Percentiles rank a stretch among this genome's conserved stretches.
Conservation (phyloP, 495 filamentous ascomycete species). For the Daldinia decipiens region DNA sequence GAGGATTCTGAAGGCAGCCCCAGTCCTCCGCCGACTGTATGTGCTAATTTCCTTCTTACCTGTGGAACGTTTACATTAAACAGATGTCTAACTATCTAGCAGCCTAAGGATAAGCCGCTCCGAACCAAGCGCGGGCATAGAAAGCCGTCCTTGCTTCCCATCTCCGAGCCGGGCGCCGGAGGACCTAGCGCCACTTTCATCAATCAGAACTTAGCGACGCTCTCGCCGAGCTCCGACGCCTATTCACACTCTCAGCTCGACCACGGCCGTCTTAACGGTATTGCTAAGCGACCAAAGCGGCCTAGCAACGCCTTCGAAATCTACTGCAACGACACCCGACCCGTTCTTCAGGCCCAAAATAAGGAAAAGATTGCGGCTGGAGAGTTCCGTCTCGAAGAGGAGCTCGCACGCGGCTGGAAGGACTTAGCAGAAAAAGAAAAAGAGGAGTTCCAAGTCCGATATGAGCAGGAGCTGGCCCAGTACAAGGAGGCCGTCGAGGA, state of each 20-base stretch:
- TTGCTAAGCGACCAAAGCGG: conserved; percentile 52
- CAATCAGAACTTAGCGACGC: conserved; percentile 54
- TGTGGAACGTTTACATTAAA: conserved; percentile 39
- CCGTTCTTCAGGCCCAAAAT: conserved; percentile 51
- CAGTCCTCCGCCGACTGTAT: conserved; percentile 75
- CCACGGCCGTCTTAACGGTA: conserved; percentile 37
- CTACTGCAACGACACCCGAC: conserved; percentile 59
- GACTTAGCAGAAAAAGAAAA: conserved; percentile 56
- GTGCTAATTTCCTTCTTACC: conserved; percentile 50
- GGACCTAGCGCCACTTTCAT: conserved; percentile 52
- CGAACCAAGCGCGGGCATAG: conserved; percentile 83
- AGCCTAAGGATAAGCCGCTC: conserved; percentile 92
- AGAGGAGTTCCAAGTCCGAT: conserved; percentile 56
- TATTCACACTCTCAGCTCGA: conserved; percentile 53
- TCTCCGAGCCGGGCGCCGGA: conserved; percentile 45
- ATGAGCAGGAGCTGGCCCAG: conserved; percentile 53
- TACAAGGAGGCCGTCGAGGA: conserved; percentile 54
- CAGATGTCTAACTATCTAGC: conserved; percentile 41
- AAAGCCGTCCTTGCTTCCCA: conserved; percentile 59
- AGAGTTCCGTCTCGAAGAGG: conserved; percentile 55
- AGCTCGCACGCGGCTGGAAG: conserved; percentile 62
- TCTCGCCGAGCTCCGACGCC: conserved; percentile 61
- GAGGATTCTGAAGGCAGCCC: conserved; percentile 79
- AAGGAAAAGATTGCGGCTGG: conserved; percentile 51
- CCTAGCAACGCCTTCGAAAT: conserved; percentile 63